phyloP scores from a whole-genome alignment of 1,284 basidiomycete species.

The Macrocybe sp. region DNA sequence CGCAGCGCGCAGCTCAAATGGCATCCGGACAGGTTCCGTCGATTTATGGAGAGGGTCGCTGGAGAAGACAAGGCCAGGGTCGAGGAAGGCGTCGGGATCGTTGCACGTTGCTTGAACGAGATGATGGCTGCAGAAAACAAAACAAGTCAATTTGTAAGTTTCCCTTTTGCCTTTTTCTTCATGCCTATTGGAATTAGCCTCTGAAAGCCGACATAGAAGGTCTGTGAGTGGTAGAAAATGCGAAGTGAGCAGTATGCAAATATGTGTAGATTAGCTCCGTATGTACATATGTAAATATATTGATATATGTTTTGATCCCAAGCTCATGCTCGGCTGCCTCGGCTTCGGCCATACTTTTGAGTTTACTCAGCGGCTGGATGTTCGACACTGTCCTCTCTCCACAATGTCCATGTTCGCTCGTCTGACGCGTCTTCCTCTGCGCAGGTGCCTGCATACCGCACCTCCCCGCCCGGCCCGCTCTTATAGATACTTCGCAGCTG shows the following conservation, averaged over 20 bases:
- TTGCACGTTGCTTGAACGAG: constrained; percentile 70
- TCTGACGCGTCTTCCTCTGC: constrained; percentile 37
- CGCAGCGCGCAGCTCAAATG: constrained; percentile 61
- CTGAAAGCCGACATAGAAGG: too few relatives aligned
- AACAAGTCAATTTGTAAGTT: constrained; percentile 19
- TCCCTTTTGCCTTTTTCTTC: not conserved
- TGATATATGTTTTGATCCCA: constrained; percentile 1
- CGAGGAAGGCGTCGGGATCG: constrained; percentile 61
- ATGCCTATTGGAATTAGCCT: not conserved
- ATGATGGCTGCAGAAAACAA: constrained; percentile 45
- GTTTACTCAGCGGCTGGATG: too few relatives aligned
- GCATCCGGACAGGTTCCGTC: constrained; percentile 73
- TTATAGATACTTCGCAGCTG: constrained; percentile 31
- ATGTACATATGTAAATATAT: not conserved
- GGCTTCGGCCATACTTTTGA: too few relatives aligned
- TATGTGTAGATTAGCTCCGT: not conserved
- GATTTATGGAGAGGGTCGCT: constrained; percentile 45
- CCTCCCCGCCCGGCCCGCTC: constrained; percentile 21
- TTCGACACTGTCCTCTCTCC: too few relatives aligned
- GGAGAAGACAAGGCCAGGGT: constrained; percentile 53
- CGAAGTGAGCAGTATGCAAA: not conserved
- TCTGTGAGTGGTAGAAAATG: too few relatives aligned
- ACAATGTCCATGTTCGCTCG: constrained; percentile 31
- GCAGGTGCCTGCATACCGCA: constrained; percentile 42
- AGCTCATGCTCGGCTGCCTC: not conserved